phyloP scores from a whole-genome alignment of 495 filamentous ascomycete genomes.

The Beverwykella pulmonaria region DNA sequence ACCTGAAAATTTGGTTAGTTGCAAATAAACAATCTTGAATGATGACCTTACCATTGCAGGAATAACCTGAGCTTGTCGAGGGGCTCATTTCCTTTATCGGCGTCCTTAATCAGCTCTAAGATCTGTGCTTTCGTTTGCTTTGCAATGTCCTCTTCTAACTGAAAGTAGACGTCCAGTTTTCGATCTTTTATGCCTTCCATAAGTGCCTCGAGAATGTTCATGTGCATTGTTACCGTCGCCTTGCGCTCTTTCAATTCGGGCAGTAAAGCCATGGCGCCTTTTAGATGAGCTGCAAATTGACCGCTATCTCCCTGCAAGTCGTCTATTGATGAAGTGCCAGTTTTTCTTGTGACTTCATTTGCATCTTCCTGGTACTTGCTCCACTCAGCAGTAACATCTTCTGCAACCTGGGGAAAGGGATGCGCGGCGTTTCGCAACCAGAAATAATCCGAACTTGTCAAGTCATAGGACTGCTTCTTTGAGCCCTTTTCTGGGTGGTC shows the following conservation, averaged over 20 bases:
- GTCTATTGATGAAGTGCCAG: constrained; percentile 88
- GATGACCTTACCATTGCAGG: constrained; percentile 71
- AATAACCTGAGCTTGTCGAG: constrained; percentile 90
- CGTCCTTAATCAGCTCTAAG: constrained; percentile 80
- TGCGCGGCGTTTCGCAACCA: constrained; percentile 92
- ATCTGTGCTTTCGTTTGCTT: constrained; percentile 92
- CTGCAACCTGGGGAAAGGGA: constrained; percentile 94
- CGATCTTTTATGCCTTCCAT: constrained; percentile 90
- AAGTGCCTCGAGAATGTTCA: constrained; percentile 92
- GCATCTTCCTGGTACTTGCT: constrained; percentile 95
- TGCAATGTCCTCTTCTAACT: constrained; percentile 90
- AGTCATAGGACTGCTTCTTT: constrained; percentile 83
- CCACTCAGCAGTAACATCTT: constrained; percentile 91
- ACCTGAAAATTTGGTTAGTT: constrained; percentile 11
- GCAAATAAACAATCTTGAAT: neutral
- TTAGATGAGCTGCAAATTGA: constrained; percentile 88
- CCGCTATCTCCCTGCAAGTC: constrained; percentile 88
- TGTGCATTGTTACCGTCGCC: constrained; percentile 91
- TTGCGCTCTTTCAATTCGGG: constrained; percentile 94
- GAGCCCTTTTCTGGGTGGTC: constrained; percentile 68
- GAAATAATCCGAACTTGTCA: constrained; percentile 93
- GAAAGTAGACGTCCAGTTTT: constrained; percentile 93
- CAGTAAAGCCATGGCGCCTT: constrained; percentile 88
- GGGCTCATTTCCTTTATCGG: constrained; percentile 78
- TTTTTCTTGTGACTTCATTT: constrained; percentile 90